These are phyloP conservation scores for Colletotrichum viniferum DNA, from an alignment of 2,329 filamentous ascomycete species.

Conservation along the genomic window DNA sequence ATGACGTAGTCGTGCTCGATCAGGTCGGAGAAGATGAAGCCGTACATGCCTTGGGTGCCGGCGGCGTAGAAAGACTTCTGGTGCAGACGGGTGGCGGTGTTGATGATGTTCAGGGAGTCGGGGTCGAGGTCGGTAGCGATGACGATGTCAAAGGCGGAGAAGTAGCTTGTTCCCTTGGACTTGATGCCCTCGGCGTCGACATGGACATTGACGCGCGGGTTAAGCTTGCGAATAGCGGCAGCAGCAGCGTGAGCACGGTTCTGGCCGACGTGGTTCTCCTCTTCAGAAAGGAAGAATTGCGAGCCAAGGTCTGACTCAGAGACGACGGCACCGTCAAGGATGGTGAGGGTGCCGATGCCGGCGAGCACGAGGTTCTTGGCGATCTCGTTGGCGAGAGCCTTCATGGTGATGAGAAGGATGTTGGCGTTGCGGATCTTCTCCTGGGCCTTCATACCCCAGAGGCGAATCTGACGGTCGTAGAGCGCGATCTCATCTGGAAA, in stretches of 20 bases:
- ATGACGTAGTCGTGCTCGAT: slow-evolving; percentile 90
- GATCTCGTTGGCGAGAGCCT: slow-evolving; percentile 89
- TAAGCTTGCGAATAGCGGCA: slow-evolving; percentile 81
- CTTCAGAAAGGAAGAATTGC: slow-evolving; percentile 77
- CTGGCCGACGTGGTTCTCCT: slow-evolving; percentile 73
- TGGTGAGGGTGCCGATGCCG: slow-evolving; percentile 87
- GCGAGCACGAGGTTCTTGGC: slow-evolving; percentile 94
- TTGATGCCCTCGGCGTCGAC: slow-evolving; percentile 72
- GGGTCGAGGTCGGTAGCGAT: slow-evolving; percentile 90
- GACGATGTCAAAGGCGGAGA: slow-evolving; percentile 79
- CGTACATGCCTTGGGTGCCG: slow-evolving; percentile 86
- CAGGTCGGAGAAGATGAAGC: slow-evolving; percentile 93
- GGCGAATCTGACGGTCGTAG: slow-evolving; percentile 94
- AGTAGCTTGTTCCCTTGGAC: slow-evolving; percentile 75
- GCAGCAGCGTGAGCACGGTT: slow-evolving; percentile 86
- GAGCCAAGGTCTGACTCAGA: slow-evolving; percentile 80
- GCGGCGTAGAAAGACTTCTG: slow-evolving; percentile 87
- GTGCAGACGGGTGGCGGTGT: slow-evolving; percentile 82
- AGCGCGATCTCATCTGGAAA: slow-evolving; percentile 87
- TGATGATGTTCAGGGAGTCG: slow-evolving; percentile 75
- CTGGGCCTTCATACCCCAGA: slow-evolving; percentile 96
- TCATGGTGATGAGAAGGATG: slow-evolving; percentile 87
- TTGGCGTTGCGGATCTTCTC: slow-evolving; percentile 89
- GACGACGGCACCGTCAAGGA: slow-evolving; percentile 79
- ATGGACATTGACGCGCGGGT: slow-evolving; percentile 82